These are phyloP conservation scores for Aspergillus sp. DNA, from an alignment of 2,329 filamentous ascomycete species.

Conservation along the genomic window DNA sequence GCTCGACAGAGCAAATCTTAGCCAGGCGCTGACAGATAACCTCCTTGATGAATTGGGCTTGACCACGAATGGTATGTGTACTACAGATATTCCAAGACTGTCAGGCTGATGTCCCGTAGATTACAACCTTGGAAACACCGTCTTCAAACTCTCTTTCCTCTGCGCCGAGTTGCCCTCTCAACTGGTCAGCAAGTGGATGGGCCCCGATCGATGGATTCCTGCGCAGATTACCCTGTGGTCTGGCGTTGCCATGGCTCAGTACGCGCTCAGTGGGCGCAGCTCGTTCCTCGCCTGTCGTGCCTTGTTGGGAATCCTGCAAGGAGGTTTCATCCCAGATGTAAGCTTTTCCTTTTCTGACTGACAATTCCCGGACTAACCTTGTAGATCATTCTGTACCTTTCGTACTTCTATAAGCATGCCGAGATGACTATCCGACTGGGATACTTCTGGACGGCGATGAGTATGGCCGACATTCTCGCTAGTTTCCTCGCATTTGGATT, in stretches of 20 bases:
- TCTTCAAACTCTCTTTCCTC: slow-evolving; percentile 42
- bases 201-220: slow-evolving; percentile 66
- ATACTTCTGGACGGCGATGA: slow-evolving; percentile 71
- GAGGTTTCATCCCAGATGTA: slow-evolving; percentile 57
- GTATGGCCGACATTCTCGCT: slow-evolving; percentile 50
- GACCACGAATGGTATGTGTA: slow-evolving; percentile 26
- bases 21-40: slow-evolving; percentile 62
- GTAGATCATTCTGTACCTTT: slow-evolving; percentile 58
- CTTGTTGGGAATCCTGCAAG: slow-evolving; percentile 55
- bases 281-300: slow-evolving; percentile 50
- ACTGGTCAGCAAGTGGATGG: slow-evolving; percentile 63
- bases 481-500: slow-evolving; percentile 53
- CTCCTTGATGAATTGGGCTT: slow-evolving; percentile 33
- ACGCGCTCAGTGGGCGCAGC: slow-evolving; percentile 52
- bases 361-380: background rate
- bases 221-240: slow-evolving; percentile 63
- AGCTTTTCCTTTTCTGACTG: slow-evolving; percentile 1
- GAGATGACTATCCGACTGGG: slow-evolving; percentile 71
- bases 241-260: slow-evolving; percentile 56
- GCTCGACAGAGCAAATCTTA: slow-evolving; percentile 62
- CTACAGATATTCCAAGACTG: background rate
- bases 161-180: slow-evolving; percentile 65
- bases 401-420: slow-evolving; percentile 74
- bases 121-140: slow-evolving; percentile 50
- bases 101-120: slow-evolving; percentile 50